phyloP scores from a whole-genome alignment of 2,329 filamentous ascomycete genomes.

The Fusarium decemcellulare region DNA sequence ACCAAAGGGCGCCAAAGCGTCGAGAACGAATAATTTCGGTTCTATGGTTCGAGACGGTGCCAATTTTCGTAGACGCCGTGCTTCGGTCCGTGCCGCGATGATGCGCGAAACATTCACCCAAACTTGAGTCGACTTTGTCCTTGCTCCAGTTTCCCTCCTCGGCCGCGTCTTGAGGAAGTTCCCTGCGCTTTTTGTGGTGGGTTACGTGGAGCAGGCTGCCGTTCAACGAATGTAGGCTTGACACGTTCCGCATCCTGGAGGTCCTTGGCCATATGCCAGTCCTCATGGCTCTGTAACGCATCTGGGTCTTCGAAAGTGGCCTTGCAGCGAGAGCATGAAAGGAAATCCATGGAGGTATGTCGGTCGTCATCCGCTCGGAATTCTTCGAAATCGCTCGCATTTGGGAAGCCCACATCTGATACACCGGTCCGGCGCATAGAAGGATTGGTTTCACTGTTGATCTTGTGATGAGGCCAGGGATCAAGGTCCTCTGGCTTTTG shows the following conservation, averaged over 20 bases:
- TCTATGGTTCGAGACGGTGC: not conserved
- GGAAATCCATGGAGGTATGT: conserved; percentile 53
- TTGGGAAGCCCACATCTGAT: conserved; percentile 25
- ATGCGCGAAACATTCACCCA: conserved; percentile 57
- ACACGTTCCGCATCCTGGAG: conserved; percentile 77
- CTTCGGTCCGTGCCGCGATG: conserved; percentile 6
- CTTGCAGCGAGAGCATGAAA: conserved; percentile 76
- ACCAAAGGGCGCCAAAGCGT: not conserved
- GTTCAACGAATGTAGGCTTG: conserved; percentile 60
- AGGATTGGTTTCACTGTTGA: conserved; percentile 34
- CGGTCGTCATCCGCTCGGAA: conserved; percentile 39
- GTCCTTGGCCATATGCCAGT: conserved; percentile 96
- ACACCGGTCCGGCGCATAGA: conserved; percentile 21
- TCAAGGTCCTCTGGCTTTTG: conserved; percentile 26
- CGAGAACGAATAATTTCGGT: conserved; percentile 1
- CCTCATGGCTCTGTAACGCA: conserved; percentile 81
- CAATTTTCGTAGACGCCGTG: not conserved
- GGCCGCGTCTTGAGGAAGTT: conserved; percentile 58
- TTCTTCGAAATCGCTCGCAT: conserved; percentile 26
- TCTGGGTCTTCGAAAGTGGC: conserved; percentile 70
- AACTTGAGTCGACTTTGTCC: conserved; percentile 74
- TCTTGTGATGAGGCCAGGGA: conserved; percentile 21
- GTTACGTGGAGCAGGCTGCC: conserved; percentile 51
- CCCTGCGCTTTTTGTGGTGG: conserved; percentile 48
- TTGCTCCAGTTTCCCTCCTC: conserved; percentile 62